Evolutionary conservation across 2,329 filamentous ascomycete genomes (phyloP).

Genomic region (Fusarium avenaceum): DNA sequence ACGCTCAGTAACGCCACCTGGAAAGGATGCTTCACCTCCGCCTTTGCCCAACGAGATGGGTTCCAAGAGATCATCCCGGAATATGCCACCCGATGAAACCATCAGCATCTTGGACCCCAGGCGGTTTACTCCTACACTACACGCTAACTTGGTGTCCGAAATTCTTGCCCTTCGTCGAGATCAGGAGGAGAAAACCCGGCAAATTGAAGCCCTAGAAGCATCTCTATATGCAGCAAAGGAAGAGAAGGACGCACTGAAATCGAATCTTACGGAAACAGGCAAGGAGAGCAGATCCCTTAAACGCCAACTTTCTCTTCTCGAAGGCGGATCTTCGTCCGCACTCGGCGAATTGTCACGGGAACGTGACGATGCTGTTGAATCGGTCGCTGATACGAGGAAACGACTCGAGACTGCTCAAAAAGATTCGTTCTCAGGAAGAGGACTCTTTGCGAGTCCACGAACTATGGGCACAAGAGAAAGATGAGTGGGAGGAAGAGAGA

Average conservation of each 20-base stretch:
- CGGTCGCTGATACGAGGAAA: slow-evolving; percentile 77
- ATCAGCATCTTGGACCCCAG: slow-evolving; percentile 86
- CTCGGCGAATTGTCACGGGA: slow-evolving; percentile 86
- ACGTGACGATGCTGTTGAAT: slow-evolving; percentile 84
- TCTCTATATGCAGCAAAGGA: slow-evolving; percentile 77
- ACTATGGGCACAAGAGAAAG: slow-evolving; percentile 86
- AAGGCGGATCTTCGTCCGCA: slow-evolving; percentile 89
- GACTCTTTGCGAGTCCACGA: slow-evolving; percentile 83
- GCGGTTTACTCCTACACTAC: slow-evolving; percentile 93
- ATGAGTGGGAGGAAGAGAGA: slow-evolving; percentile 86
- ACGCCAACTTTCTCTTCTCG: slow-evolving; percentile 86
- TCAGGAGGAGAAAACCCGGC: slow-evolving; percentile 87
- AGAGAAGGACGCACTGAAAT: slow-evolving; percentile 80
- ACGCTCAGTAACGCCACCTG: slow-evolving; percentile 75
- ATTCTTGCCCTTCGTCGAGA: slow-evolving; percentile 90
- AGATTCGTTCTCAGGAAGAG: slow-evolving; percentile 82
- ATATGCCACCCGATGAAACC: slow-evolving; percentile 74
- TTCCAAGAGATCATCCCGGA: slow-evolving; percentile 67
- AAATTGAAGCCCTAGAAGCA: slow-evolving; percentile 87
- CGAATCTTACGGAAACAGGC: slow-evolving; percentile 70
- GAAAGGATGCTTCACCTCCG: slow-evolving; percentile 70
- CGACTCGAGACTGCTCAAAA: slow-evolving; percentile 85
- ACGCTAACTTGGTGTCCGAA: slow-evolving; percentile 94
- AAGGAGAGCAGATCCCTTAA: slow-evolving; percentile 87
- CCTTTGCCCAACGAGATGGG: slow-evolving; percentile 60